Evolutionary conservation across 306 rosid genomes (phyloP), one percentile per base, ranked within the genome.

Genomic region (Macrotyloma uniflorum): DNA sequence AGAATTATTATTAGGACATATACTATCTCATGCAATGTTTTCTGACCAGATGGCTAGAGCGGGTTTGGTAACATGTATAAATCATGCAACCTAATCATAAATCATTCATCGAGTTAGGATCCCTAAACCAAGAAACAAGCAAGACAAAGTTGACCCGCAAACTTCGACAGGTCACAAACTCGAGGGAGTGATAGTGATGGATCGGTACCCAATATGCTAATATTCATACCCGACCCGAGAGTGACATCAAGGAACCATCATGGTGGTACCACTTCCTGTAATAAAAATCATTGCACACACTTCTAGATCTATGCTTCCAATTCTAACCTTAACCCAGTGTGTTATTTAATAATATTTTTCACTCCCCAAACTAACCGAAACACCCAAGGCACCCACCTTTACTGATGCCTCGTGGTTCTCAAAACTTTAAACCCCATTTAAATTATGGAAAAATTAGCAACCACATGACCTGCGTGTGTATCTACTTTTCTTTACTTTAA

Each of bases 361-460:
- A 40, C 64, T 16, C 63, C 85, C 73, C 42, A 64, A 82, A 78
- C 82, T 61, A 83, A 83, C 90, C 50, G 78, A 65, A 72, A 72
- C 80, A 79, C 76, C 76, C 69, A 28, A 64, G 54, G 55, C 81
- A 80, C 64, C 78, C 24, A 79, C 64, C 33, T 79, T 62, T 61
- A 26, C 68, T 26, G 1, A 18, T 63, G 50, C 88, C 85, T 86
- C 67, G 76, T 75, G 35, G 36, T 30, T 81, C 75, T 62, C 79
- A 7, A 19, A 40, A 11, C 26, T 1, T 5, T 38, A 81, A 82
- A 77, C 62, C 87, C 88, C 79, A 33, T 70, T 76, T 58, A 72
- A 81, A 70, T 86, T 80, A 79, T 82, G 54, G 1, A 63, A 63
- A 46, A 15, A 70, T 75, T 67, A 84, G 43, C 45, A 64, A 14